Percentiles rank a stretch among this genome's conserved stretches.
Evolutionary conservation across 441 rosid species (phyloP).

Genomic region (Arabidopsis hybrid): DNA sequence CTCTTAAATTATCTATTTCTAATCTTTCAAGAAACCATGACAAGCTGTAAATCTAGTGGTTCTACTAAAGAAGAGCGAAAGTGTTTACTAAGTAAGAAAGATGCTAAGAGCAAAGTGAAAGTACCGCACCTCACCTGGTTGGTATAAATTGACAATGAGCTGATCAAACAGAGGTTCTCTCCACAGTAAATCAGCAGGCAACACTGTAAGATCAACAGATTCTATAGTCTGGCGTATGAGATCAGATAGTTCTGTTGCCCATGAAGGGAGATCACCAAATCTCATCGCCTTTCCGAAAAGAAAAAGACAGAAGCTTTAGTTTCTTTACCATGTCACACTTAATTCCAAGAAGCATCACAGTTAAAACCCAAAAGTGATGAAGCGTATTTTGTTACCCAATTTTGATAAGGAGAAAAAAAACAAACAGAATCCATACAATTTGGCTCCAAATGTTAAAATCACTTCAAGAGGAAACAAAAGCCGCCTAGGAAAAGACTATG

Average conservation of each 20-base stretch:
- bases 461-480: conserved; percentile 5
- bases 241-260: conserved; percentile 67
- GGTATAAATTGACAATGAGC: conserved; percentile 77
- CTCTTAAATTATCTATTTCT: neutral
- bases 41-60: neutral
- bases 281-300: conserved; percentile 72
- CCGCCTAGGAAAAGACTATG: neutral
- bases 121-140: conserved; percentile 80
- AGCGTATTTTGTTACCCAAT: neutral
- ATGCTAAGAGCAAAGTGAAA: neutral
- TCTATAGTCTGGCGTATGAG: conserved; percentile 59
- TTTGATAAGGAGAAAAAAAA: conserved; percentile 4
- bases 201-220: conserved; percentile 39
- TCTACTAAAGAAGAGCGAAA: neutral
- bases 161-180: conserved; percentile 89
- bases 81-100: neutral
- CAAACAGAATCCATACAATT: neutral
- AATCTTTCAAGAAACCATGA: neutral
- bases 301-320: conserved; percentile 17
- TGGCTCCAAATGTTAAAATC: neutral
- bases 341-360: conserved; percentile 10
- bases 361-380: neutral
- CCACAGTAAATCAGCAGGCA: conserved; percentile 67
- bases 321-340: neutral
- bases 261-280: conserved; percentile 84